Evolutionary conservation across 331 rosid genomes (phyloP).

Genomic region (Telfairia occidentalis): DNA sequence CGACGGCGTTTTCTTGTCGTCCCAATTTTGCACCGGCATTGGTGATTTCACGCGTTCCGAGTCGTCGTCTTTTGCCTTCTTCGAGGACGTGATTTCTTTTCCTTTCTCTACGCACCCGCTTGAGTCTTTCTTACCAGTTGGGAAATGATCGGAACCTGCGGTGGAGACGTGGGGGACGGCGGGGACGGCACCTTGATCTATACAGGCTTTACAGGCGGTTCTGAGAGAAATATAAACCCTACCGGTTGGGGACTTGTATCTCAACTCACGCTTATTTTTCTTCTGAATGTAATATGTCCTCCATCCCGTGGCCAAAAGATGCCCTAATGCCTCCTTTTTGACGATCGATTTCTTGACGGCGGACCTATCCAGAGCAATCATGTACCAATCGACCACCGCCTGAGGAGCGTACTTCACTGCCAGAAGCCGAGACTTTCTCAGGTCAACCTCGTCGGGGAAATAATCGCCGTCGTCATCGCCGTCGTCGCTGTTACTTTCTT

Average conservation of each 20-base stretch:
- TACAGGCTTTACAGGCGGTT: constrained; percentile 38
- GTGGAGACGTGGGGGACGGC: not conserved
- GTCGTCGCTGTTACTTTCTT: not conserved
- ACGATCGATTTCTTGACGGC: not conserved
- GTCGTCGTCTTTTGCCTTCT: not conserved
- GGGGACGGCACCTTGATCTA: constrained; percentile 8
- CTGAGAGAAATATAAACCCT: constrained; percentile 34
- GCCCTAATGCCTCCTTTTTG: constrained; percentile 30
- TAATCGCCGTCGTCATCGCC: not conserved
- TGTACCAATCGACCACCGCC: constrained; percentile 36
- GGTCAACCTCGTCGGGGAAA: not conserved
- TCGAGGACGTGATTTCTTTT: not conserved
- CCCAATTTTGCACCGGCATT: not conserved
- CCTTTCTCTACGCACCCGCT: not conserved
- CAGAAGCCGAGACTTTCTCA: not conserved
- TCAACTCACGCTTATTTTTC: constrained; percentile 25
- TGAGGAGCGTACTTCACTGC: constrained; percentile 21
- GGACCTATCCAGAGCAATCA: not conserved
- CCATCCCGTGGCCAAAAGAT: constrained; percentile 45
- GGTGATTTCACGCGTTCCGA: not conserved
- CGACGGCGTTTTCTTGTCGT: not conserved
- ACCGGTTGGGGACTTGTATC: constrained; percentile 44
- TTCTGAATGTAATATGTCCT: constrained; percentile 18
- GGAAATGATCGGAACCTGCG: not conserved
- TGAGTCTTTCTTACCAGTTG: not conserved